A percentile compares a stretch with the other conserved stretches of the same genome.
These are phyloP conservation scores for Colletotrichum melonis DNA, from an alignment of 2,329 filamentous ascomycete species.

Conservation along the genomic window DNA sequence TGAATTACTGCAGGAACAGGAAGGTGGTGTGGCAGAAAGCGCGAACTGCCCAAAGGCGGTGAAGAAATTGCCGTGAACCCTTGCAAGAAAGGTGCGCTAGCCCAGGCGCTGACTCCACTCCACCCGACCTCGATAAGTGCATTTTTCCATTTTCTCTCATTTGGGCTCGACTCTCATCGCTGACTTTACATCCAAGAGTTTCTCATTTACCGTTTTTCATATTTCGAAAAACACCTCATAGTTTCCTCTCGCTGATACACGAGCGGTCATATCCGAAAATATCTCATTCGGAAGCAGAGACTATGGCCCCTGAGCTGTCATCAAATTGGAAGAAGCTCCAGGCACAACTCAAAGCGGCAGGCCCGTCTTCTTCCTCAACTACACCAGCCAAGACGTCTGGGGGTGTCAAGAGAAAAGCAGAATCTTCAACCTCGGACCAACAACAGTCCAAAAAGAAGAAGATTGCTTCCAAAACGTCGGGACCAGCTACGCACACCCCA, in stretches of 20 bases:
- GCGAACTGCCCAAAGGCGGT: constrained; percentile 23
- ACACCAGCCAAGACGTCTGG: constrained; percentile 47
- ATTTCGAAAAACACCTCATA: not conserved
- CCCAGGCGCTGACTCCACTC: not conserved
- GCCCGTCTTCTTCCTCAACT: constrained; percentile 46
- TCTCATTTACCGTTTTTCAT: not conserved
- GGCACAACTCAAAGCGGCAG: constrained; percentile 65
- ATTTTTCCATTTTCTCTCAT: constrained; percentile 23
- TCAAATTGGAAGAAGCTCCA: constrained; percentile 86
- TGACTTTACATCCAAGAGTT: not conserved
- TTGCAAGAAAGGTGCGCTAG: not conserved
- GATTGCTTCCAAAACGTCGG: constrained; percentile 25
- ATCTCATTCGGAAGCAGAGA: constrained; percentile 8
- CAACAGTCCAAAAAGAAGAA: constrained; percentile 46
- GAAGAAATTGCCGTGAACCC: constrained; percentile 19
- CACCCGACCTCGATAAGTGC: constrained; percentile 6
- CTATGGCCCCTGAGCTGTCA: constrained; percentile 63
- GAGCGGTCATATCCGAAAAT: not conserved
- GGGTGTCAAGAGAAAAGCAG: constrained; percentile 54
- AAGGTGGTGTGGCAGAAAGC: constrained; percentile 35
- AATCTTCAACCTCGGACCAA: constrained; percentile 42
- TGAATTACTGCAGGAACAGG: not conserved
- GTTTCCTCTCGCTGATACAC: not conserved
- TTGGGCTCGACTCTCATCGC: not conserved
- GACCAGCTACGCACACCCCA: constrained; percentile 34